Conservation (phyloP, 495 filamentous ascomycete genomes). For the Penicillium herquei region DNA sequence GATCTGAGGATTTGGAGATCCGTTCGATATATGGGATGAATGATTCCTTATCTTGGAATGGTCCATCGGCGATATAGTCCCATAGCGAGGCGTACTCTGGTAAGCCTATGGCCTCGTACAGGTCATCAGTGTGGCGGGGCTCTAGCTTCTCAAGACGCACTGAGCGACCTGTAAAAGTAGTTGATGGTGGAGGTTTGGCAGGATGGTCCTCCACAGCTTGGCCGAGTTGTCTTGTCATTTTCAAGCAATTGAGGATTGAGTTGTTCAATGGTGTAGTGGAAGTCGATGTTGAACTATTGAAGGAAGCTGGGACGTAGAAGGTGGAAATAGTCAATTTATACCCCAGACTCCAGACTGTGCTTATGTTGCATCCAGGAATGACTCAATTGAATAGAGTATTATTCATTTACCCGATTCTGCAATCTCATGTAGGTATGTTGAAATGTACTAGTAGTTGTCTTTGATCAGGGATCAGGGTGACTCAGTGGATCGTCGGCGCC, state of each 20-base stretch:
- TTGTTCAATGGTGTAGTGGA: no score
- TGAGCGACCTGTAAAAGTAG: conserved; percentile 3
- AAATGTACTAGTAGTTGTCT: no score
- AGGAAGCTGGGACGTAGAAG: no score
- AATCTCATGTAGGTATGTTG: no score
- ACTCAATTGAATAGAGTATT: no score
- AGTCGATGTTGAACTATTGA: no score
- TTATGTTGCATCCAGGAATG: no score
- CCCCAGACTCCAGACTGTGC: no score
- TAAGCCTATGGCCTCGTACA: conserved; percentile 8
- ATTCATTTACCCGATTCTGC: no score
- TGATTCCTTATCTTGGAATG: conserved; percentile 11
- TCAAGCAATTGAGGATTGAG: not conserved
- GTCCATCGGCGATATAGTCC: conserved; percentile 11
- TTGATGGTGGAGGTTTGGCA: conserved; percentile 5
- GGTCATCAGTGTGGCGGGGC: conserved; percentile 7
- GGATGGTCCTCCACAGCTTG: conserved; percentile 2
- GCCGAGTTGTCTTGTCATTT: conserved; percentile 2
- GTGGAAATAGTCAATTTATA: no score
- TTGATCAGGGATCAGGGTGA: no score
- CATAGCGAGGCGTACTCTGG: conserved; percentile 5
- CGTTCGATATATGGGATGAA: conserved; percentile 6
- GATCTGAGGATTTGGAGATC: conserved; percentile 1
- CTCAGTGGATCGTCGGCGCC: no score
- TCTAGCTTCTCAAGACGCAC: conserved; percentile 11